These are phyloP conservation scores for Ganoderma multipileum DNA, from an alignment of 1,284 basidiomycete genomes.

Conservation along the genomic window DNA sequence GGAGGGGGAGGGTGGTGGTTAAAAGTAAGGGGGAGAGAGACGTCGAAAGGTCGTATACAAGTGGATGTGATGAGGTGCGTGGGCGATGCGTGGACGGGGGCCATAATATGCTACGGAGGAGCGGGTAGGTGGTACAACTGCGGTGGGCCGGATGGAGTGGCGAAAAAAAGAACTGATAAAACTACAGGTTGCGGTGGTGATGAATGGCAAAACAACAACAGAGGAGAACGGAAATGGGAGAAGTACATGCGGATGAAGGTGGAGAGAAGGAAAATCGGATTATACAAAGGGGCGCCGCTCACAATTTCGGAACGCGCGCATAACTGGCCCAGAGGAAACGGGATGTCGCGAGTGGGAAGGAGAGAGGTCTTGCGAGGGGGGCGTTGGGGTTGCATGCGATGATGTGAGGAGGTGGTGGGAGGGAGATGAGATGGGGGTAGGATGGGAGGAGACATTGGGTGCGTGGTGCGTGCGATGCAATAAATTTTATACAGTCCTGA, in stretches of 20 bases:
- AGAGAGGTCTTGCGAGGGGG: slow-evolving; percentile 1
- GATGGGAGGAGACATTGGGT: slow-evolving; percentile 2
- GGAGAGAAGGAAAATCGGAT: slow-evolving; percentile 1
- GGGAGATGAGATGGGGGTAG: not conserved
- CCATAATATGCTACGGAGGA: slow-evolving; percentile 20
- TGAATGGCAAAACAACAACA: slow-evolving; percentile 11
- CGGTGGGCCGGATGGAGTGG: slow-evolving; percentile 3
- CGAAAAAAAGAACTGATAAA: slow-evolving; percentile 20
- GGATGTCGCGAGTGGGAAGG: slow-evolving; percentile 19
- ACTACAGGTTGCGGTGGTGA: slow-evolving; percentile 22
- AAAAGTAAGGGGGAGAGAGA: not conserved
- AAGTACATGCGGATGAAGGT: not conserved
- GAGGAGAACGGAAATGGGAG: not conserved
- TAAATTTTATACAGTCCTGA: slow-evolving; percentile 28
- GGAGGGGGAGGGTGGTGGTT: not conserved
- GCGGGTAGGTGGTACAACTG: slow-evolving; percentile 25
- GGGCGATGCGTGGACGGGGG: slow-evolving; percentile 21
- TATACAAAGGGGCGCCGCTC: slow-evolving; percentile 27
- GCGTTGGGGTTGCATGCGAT: slow-evolving; percentile 8
- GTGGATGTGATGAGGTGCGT: slow-evolving; percentile 29
- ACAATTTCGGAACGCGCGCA: slow-evolving; percentile 19
- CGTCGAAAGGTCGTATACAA: slow-evolving; percentile 20
- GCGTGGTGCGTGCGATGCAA: slow-evolving; percentile 18
- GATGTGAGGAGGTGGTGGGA: not conserved
- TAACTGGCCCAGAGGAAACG: slow-evolving; percentile 23